Evolutionary conservation across 371 early-diverging fungal species (phyloP).

Genomic region (Mucor irregularis): DNA sequence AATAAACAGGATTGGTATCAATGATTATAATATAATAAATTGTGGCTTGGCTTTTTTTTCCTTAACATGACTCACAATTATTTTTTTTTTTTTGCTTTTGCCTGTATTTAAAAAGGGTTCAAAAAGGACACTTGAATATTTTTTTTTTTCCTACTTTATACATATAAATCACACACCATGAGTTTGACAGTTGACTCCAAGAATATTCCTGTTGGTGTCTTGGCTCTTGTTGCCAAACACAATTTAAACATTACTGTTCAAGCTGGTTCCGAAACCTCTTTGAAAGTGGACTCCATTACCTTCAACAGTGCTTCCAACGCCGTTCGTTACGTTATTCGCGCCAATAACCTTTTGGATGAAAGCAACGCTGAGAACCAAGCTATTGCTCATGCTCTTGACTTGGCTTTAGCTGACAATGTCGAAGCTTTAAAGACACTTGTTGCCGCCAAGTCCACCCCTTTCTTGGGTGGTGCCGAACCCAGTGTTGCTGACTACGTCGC

Average conservation of each 20-base stretch:
- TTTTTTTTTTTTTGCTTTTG: no score
- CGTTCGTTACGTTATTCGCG: slow-evolving; percentile 22
- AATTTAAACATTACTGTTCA: slow-evolving; percentile 12
- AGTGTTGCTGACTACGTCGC: slow-evolving; percentile 46
- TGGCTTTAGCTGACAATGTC: slow-evolving; percentile 10
- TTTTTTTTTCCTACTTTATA: neutral
- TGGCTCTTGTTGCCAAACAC: slow-evolving; percentile 31
- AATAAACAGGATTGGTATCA: no score
- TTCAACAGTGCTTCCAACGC: slow-evolving; percentile 10
- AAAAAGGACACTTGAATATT: no score
- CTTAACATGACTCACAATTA: no score
- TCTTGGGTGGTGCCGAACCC: slow-evolving; percentile 40
- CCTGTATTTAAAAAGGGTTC: no score
- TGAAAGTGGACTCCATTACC: slow-evolving; percentile 8
- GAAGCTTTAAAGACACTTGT: slow-evolving; percentile 11
- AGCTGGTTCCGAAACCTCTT: slow-evolving; percentile 10
- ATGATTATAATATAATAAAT: no score
- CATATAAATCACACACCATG: slow-evolving; percentile 8
- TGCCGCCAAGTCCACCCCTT: slow-evolving; percentile 22
- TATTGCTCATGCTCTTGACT: slow-evolving; percentile 20
- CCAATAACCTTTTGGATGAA: slow-evolving; percentile 23
- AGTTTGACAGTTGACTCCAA: slow-evolving; percentile 40
- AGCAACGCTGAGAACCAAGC: slow-evolving; percentile 18
- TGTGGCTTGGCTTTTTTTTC: no score
- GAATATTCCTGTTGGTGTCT: slow-evolving; percentile 43